A percentile compares a stretch with the other conserved stretches of the same genome.
These are phyloP conservation scores for Aspergillus japonicus DNA, from an alignment of 2,329 filamentous ascomycete genomes.

Conservation along the genomic window DNA sequence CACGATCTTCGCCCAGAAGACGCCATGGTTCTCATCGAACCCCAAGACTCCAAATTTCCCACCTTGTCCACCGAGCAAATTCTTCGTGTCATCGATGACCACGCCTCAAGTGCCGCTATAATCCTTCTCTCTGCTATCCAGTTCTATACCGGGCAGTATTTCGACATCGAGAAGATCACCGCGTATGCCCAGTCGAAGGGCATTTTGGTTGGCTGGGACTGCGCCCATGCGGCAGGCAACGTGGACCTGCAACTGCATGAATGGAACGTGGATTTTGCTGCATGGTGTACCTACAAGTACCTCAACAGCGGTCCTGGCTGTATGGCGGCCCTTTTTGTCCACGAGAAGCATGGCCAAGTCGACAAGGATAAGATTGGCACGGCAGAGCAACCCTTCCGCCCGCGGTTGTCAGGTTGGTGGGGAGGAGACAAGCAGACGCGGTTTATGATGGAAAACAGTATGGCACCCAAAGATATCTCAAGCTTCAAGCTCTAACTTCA, in stretches of 20 bases:
- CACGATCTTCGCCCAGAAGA: constrained; percentile 66
- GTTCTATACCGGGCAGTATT: constrained; percentile 86
- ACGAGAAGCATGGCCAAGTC: constrained; percentile 64
- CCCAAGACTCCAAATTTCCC: constrained; percentile 52
- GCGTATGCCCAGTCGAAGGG: constrained; percentile 68
- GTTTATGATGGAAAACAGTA: constrained; percentile 77
- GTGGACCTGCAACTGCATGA: constrained; percentile 76
- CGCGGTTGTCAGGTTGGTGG: constrained; percentile 81
- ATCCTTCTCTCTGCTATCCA: constrained; percentile 83
- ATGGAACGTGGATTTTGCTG: constrained; percentile 89
- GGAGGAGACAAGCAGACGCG: constrained; percentile 73
- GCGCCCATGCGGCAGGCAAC: constrained; percentile 83
- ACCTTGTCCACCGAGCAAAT: constrained; percentile 70
- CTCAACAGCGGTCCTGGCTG: constrained; percentile 80
- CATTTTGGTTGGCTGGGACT: constrained; percentile 80
- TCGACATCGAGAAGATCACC: constrained; percentile 80
- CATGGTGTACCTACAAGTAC: constrained; percentile 95
- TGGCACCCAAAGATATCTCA: neutral
- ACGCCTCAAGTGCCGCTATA: constrained; percentile 71
- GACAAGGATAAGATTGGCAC: constrained; percentile 35
- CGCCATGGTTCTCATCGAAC: constrained; percentile 72
- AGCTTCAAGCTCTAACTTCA: neutral
- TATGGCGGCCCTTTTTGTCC: constrained; percentile 78
- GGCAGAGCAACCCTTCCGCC: constrained; percentile 55
- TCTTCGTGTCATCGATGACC: constrained; percentile 68